Base-by-base conservation (phyloP, 495 filamentous ascomycete species). In the Neurospora discreta region DNA sequence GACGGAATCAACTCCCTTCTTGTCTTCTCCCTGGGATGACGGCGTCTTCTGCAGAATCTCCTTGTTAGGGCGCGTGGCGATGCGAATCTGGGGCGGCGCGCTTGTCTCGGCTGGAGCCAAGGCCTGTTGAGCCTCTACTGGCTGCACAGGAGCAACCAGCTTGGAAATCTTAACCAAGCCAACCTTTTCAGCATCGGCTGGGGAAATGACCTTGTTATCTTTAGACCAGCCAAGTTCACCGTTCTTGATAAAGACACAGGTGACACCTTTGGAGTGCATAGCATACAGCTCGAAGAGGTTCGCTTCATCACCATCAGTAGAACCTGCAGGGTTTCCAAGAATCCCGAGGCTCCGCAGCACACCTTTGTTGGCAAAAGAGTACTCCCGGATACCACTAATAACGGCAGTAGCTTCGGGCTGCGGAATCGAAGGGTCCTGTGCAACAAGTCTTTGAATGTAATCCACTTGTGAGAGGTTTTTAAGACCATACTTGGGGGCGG, bases 241-340 rank as follows among this genome's bases (percentile, higher is more conserved):
- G 79, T 92, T 91, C 79, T 90, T 94, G 76, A 99, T 88, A 76
- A 86, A 89, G 39, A 98, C 75, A 76, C 91, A 93, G 1, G 93
- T 93, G 52, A 98, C 93, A 73, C 96, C 96, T 80, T 93, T 95
- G 9, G 95, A 97, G 80, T 99, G 94, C 90, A 97, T 96, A 26
- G 92, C 91, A 80, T 98, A 99, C 9, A 99, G 87, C 83, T 98
- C 96, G 75, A 98, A 98, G 68, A 97, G 78, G 20, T 85, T 88
- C 5, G 82, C 80, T 18, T 88, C 87, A 23, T 88, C 85, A 39
- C 81, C 82, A n/a, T 84, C 81, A n/a, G 83, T 83, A 9, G 88
- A 81, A 39, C 85, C 79, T 18, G 82, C 80, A 0, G 88, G 86
- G 68, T 85, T 86, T 70, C 90, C 88, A 26, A 98, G 84, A 75